These are phyloP conservation scores for Mitragyna speciosa DNA, from an alignment of 257 asterid genomes.

Conservation along the genomic window DNA sequence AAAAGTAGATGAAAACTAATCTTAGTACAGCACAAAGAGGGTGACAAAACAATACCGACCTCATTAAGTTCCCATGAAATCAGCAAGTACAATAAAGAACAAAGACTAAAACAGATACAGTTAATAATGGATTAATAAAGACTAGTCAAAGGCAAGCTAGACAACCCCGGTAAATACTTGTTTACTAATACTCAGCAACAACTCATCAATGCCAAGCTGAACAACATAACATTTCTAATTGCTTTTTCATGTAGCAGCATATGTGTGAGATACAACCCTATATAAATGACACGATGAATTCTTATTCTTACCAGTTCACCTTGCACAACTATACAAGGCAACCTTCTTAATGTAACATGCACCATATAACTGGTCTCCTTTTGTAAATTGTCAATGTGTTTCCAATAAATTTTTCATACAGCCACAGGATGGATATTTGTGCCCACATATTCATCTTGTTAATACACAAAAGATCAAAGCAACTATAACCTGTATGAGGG, in stretches of 20 bases:
- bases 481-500: not conserved
- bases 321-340: not conserved
- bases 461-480: not conserved
- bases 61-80: not conserved
- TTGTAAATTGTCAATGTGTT: not conserved
- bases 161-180: not conserved
- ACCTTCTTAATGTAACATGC: not conserved
- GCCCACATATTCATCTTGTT: not conserved
- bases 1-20: conserved; percentile 1
- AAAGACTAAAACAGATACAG: not conserved
- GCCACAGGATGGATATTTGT: not conserved
- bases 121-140: not conserved
- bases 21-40: not conserved
- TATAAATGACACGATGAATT: not conserved
- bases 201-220: not conserved
- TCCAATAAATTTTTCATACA: not conserved
- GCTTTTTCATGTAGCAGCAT: not conserved
- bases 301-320: not conserved
- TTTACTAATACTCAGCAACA: not conserved
- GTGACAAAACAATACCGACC: conserved; percentile 8
- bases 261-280: not conserved
- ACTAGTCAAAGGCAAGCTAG: not conserved
- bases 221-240: not conserved
- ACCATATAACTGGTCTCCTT: not conserved
- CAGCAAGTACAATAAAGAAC: not conserved